phyloP scores from a whole-genome alignment of 169 alveolate genomes.

The Plasmodium yoelii region DNA sequence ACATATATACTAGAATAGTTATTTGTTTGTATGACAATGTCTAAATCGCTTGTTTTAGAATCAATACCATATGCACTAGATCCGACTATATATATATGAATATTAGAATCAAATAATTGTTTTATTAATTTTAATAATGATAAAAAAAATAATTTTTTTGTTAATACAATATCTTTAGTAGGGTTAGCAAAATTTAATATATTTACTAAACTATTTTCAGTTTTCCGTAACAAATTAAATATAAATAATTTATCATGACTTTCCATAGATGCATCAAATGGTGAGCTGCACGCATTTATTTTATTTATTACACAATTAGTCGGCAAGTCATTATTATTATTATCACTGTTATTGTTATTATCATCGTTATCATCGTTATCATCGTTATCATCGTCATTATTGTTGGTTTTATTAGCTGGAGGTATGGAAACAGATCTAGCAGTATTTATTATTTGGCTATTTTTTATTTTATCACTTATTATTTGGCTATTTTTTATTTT shows the following conservation, averaged over 20 bases:
- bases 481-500: too few relatives aligned
- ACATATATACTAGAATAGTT: constrained; percentile 77
- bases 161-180: constrained; percentile 45
- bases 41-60: constrained; percentile 85
- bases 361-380: too few relatives aligned
- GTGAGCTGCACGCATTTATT: too few relatives aligned
- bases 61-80: constrained; percentile 89
- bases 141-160: constrained; percentile 28
- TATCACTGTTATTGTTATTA: too few relatives aligned
- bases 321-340: too few relatives aligned
- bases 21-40: constrained; percentile 81
- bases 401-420: too few relatives aligned
- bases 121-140: constrained; percentile 65
- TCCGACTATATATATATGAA: constrained; percentile 82
- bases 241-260: not conserved
- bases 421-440: too few relatives aligned
- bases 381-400: too few relatives aligned
- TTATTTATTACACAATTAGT: too few relatives aligned
- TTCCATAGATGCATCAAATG: too few relatives aligned
- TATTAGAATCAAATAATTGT: constrained; percentile 78
- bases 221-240: constrained; percentile 3
- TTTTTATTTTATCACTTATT: too few relatives aligned
- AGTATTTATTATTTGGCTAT: too few relatives aligned
- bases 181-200: constrained; percentile 63
- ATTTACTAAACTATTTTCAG: constrained; percentile 30